Evolutionary conservation across 306 rosid genomes (phyloP), one percentile per base, ranked within the genome.

Genomic region (Adenanthera pavonina): DNA sequence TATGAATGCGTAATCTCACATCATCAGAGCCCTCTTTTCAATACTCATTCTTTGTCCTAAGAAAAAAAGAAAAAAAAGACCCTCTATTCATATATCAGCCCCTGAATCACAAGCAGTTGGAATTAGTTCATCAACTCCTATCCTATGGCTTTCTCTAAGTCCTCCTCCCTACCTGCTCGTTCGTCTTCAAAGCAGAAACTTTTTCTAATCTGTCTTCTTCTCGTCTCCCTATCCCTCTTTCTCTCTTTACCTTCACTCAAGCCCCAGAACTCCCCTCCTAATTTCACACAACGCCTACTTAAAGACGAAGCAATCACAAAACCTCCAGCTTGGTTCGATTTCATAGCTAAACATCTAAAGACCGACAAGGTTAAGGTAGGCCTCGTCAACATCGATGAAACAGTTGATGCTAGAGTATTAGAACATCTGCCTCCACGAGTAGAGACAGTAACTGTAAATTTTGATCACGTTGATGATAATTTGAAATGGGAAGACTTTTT

Each of bases 401-500:
- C 61, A 19, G 34, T 30, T 5, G 74, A 59, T 5, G 25, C 33
- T 8, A 8, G 11, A 38, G 6, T 84, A 1, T 43, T 74, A 17
- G 71, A 77, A 3, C 83, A 84, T 6, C 72, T 78, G 44, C 25
- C 36, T 9, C 69, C 81, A 16, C 52, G 56, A 6, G 77, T 78
- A 7, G 88, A 83, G 47, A 65, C 79, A 3, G 82, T 84, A 12
- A 4, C 19, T 0, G 81, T 92, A 7, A n/a, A 36, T 14, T 89
- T 91, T 36, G 89, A 89, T 30, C 81, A 33, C 0, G 78, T 88
- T 8, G 47, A 57, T 16, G 64, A 34, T 2, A 65, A 69, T 12
- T 16, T 70, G 78, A 75, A 82, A 46, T 93, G 97, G 96, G 48
- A 80, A 53, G 84, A 80, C 7, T 80, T 84, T 10, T 93, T 87